Evolutionary conservation across 768 basidiomycete genomes (phyloP), one percentile per base, ranked within the genome.

Genomic region (Russula griseocarnosa): DNA sequence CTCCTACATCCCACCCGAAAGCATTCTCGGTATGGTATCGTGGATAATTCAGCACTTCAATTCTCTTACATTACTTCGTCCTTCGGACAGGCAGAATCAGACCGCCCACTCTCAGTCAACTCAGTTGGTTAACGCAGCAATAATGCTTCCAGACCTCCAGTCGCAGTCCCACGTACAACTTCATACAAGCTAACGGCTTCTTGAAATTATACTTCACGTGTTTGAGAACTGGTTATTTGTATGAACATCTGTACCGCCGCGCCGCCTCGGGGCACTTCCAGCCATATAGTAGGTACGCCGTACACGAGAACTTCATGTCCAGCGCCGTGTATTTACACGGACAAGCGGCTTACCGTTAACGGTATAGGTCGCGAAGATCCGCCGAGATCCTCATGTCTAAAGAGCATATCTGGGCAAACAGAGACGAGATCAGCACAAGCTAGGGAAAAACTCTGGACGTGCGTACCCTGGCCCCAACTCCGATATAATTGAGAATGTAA

Each of bases 271-370:
- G 61, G 55, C 14, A 75, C 68, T 9, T 56, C 68, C n/a, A 68
- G 71, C 57, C 70, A 68, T 7, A 56, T n/a, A n/a, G n/a, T n/a
- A n/a, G n/a, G n/a, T n/a, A n/a, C n/a, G n/a, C n/a, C 50, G 68
- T 73, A 76, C 24, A 73, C 73, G 2, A 73, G 71, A 5, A 75
- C 73, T 65, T 74, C 69, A 65, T 76, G 75, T 3, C 74, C 75
- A 20, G 82, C 79, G 9, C 78, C 79, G 84, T 82, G 62, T 83
- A 83, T 74, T 86, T 86, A 74, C 74, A 84, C 36, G 80, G 71
- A 3, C 83, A 84, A 4, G 84, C 74, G 71, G 61, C 60, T 79
- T 75, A 0, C 85, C 86, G 2, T 75, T 69, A 14, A 86, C 84
- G 0, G 76, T 83, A 72, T 77, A 85, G 53, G 76, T 76, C 14